Conservation (phyloP, 345 rosid genomes). For the Odontarrhena argentea region DNA sequence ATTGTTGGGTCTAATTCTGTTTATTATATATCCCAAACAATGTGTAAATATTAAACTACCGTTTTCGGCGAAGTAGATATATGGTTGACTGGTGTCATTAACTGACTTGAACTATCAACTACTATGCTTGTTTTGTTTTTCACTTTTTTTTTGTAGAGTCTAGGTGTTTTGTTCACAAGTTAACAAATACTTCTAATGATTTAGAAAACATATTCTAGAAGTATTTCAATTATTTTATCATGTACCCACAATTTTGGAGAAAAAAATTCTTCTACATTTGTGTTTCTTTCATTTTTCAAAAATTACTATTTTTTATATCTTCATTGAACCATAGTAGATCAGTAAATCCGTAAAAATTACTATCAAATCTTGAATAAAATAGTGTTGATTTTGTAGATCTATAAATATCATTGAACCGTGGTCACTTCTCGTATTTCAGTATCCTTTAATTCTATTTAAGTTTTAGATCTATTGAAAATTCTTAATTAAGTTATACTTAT, state of each 20-base stretch:
- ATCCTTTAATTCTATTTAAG: not conserved
- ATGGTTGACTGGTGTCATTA: not conserved
- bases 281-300: not conserved
- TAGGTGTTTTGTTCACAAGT: not conserved
- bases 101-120: constrained; percentile 2
- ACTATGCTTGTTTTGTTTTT: not conserved
- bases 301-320: too few relatives aligned
- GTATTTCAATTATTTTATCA: not conserved
- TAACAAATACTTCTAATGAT: not conserved
- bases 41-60: not conserved
- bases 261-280: not conserved
- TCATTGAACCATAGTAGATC: too few relatives aligned
- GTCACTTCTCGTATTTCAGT: too few relatives aligned
- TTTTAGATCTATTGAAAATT: not conserved
- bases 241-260: not conserved
- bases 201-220: not conserved
- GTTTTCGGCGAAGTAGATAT: not conserved
- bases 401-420: too few relatives aligned
- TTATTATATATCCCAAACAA: not conserved
- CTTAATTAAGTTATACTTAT: not conserved
- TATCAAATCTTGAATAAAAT: too few relatives aligned
- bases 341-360: too few relatives aligned
- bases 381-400: too few relatives aligned
- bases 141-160: not conserved
- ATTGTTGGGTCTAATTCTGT: not conserved